Percentiles rank a stretch among this genome's conserved stretches.
Conservation (phyloP, 306 rosid genomes). For the Cajanus cajan region DNA sequence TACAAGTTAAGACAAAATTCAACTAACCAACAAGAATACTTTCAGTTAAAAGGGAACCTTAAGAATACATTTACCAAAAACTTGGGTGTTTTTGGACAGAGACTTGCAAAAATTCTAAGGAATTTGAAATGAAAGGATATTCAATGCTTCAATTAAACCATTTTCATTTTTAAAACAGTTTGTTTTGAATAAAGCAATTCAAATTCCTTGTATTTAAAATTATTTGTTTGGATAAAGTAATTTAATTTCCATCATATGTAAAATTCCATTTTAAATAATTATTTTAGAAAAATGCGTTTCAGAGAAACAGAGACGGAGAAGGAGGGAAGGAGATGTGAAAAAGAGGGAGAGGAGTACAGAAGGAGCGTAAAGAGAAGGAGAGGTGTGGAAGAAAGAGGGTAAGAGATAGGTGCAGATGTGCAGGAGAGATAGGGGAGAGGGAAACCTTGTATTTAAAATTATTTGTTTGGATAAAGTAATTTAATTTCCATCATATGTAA, state of each 20-base stretch:
- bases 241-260: not conserved
- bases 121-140: not conserved
- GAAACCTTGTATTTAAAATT: not conserved
- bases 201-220: not conserved
- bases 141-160: not conserved
- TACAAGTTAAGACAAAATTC: not conserved
- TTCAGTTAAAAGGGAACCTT: constrained; percentile 18
- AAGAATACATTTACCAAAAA: constrained; percentile 15
- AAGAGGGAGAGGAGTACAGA: not conserved
- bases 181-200: not conserved
- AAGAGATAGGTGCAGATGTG: not conserved
- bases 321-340: not conserved
- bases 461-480: not conserved
- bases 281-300: not conserved
- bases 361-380: not conserved
- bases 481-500: not conserved
- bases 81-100: not conserved
- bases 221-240: not conserved
- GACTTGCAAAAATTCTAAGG: not conserved
- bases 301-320: not conserved
- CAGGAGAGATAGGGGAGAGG: not conserved
- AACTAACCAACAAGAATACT: constrained; percentile 10
- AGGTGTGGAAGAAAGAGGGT: not conserved
- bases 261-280: not conserved
- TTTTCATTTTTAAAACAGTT: not conserved